These are phyloP conservation scores for Salix viminalis DNA, from an alignment of 345 rosid genomes.

Conservation along the genomic window DNA sequence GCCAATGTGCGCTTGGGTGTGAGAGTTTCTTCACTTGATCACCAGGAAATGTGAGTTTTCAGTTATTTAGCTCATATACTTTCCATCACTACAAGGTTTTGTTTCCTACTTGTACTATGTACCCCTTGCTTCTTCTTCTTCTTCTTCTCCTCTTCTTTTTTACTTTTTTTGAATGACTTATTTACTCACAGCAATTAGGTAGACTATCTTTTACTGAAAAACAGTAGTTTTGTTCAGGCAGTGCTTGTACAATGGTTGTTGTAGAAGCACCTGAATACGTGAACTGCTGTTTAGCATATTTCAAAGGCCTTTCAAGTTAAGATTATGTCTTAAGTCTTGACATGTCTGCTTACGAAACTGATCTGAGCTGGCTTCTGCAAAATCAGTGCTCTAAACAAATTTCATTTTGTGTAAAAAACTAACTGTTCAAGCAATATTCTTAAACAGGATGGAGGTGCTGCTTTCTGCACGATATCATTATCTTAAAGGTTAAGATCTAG, in stretches of 20 bases:
- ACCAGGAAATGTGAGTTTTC: constrained; percentile 56
- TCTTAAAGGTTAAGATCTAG: constrained; percentile 38
- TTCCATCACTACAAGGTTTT: background rate
- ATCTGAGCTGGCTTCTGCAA: background rate
- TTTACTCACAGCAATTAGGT: background rate
- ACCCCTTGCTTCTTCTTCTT: no score
- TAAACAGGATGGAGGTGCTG: constrained; percentile 45
- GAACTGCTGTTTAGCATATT: background rate
- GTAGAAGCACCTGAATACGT: background rate
- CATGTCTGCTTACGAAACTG: background rate
- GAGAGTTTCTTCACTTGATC: constrained; percentile 65
- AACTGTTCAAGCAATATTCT: constrained; percentile 18
- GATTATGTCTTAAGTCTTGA: background rate
- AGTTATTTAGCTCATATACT: constrained; percentile 7
- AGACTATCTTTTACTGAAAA: background rate
- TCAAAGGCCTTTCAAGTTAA: background rate
- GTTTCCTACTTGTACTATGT: background rate
- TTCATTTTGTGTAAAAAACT: constrained; percentile 4
- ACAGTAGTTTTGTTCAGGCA: background rate
- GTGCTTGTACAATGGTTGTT: background rate
- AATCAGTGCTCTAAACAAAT: background rate
- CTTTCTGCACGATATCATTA: constrained; percentile 34
- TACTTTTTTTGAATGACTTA: background rate
- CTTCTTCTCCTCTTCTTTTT: no score
- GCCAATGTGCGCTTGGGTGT: constrained; percentile 50